phyloP scores from a whole-genome alignment of 345 rosid species.

The Firmiana major region DNA sequence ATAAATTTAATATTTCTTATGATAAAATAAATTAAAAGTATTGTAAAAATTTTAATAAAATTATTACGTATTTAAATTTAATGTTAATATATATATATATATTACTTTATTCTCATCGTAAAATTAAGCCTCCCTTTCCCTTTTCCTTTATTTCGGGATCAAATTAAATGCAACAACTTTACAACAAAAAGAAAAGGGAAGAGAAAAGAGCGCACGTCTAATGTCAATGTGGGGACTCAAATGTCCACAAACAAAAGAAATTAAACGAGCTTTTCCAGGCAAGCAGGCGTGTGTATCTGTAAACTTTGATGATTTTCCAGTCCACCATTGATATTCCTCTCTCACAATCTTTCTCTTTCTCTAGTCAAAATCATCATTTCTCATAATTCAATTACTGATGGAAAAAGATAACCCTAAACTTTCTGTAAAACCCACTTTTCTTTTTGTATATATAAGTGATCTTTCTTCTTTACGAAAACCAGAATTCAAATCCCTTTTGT shows the following conservation, averaged over 20 bases:
- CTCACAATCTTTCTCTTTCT: not conserved
- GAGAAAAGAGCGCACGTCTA: not conserved
- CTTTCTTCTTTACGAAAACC: not conserved
- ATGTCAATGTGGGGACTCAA: constrained; percentile 11
- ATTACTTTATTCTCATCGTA: too few relatives aligned
- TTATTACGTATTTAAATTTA: too few relatives aligned
- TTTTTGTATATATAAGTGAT: not conserved
- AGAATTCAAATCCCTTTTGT: not conserved
- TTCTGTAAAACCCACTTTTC: constrained; percentile 6
- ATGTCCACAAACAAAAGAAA: constrained; percentile 7
- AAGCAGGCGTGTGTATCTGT: not conserved
- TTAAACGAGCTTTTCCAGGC: not conserved
- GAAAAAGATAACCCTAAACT: not conserved
- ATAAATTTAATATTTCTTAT: too few relatives aligned
- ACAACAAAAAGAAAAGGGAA: not conserved
- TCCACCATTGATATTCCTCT: not conserved
- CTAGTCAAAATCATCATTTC: constrained; percentile 5
- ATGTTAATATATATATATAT: too few relatives aligned
- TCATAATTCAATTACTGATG: not conserved
- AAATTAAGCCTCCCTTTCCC: not conserved
- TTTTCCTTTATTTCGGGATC: constrained; percentile 5
- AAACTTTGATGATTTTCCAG: constrained; percentile 6
- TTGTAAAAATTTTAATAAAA: too few relatives aligned
- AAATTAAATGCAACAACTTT: not conserved
- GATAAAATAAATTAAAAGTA: too few relatives aligned